Evolutionary conservation across 2,329 filamentous ascomycete genomes (phyloP), one percentile per base, ranked within the genome.

Genomic region (Curvularia lunata): DNA sequence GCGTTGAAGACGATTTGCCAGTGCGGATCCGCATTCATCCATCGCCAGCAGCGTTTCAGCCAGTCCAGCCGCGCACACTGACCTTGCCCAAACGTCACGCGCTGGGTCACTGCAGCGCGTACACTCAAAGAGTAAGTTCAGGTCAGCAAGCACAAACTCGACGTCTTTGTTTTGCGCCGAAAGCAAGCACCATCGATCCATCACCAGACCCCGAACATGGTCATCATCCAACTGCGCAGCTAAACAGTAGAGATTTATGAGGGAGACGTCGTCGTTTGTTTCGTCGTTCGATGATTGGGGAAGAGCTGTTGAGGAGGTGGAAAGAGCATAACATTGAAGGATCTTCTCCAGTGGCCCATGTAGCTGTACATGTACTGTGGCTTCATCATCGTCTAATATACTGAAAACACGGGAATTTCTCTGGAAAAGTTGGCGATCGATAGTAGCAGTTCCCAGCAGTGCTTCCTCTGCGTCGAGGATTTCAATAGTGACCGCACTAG

Each of bases 171-270:
- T 45, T 13, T 38, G 34, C 9, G 32, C 38, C 3, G 30, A 34
- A 3, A 46, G 30, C 41, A 28, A 10, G 13, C 12, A 30, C 55
- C 55, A 58, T 8, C 9, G 45, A 32, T 43, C 30, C 12, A 58
- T 19, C 34, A 54, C 43, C 13, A 48, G 30, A 8, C 38, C 18
- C 8, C 51, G 27, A 18, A 54, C 30, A 25, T 30, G 30, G 12
- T 46, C 51, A 27, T 58, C 55, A 16, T 45, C 13, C 12, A 58
- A n/a, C 19, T 58, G 50, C 16, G 27, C 25, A 13, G 51, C 50
- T 9, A 58, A 30, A 28, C 51, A 58, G 40, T 54, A 58, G n/a
- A 58, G 23, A 6, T 49, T 13, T 10, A 54, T 45, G 19, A 54
- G 50, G 7, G 51, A 54, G 45, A 23, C 13, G 16, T 6, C n/a